Evolutionary conservation across 345 rosid genomes (phyloP).

Genomic region (Citrus maxima): DNA sequence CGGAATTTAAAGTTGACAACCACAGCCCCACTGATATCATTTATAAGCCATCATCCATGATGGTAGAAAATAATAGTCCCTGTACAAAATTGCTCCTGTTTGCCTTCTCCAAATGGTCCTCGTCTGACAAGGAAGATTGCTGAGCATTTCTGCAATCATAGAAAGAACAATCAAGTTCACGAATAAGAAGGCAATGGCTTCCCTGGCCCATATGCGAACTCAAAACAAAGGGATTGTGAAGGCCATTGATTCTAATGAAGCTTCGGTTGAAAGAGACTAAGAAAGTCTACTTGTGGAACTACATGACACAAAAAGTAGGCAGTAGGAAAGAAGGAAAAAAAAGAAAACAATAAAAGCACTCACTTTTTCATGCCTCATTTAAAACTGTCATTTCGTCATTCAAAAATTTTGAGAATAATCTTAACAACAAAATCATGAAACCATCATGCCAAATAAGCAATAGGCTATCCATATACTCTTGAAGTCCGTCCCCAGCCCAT

Average conservation of each 20-base stretch:
- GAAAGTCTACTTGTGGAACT: not conserved
- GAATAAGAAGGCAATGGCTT: not conserved
- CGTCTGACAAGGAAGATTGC: slow-evolving; percentile 39
- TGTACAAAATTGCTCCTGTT: slow-evolving; percentile 63
- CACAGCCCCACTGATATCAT: not conserved
- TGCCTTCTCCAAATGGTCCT: slow-evolving; percentile 55
- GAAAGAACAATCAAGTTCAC: not conserved
- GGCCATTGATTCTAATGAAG: not conserved
- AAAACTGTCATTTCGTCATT: not conserved
- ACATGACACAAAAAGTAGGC: not conserved
- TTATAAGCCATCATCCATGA: slow-evolving; percentile 45
- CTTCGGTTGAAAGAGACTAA: not conserved
- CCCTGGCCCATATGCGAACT: not conserved
- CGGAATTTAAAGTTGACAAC: not conserved
- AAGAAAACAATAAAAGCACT: not conserved
- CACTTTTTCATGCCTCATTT: not conserved
- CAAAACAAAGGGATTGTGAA: not conserved
- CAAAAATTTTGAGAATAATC: not conserved
- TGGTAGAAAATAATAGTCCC: slow-evolving; percentile 57
- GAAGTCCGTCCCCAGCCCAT: not conserved
- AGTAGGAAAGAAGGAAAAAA: not conserved
- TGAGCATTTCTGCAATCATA: slow-evolving; percentile 29
- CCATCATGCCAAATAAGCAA: not conserved
- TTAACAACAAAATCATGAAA: not conserved
- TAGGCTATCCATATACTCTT: not conserved